Base-by-base conservation (phyloP, 1,139 yeast genomes). In the Pichia sp. region DNA sequence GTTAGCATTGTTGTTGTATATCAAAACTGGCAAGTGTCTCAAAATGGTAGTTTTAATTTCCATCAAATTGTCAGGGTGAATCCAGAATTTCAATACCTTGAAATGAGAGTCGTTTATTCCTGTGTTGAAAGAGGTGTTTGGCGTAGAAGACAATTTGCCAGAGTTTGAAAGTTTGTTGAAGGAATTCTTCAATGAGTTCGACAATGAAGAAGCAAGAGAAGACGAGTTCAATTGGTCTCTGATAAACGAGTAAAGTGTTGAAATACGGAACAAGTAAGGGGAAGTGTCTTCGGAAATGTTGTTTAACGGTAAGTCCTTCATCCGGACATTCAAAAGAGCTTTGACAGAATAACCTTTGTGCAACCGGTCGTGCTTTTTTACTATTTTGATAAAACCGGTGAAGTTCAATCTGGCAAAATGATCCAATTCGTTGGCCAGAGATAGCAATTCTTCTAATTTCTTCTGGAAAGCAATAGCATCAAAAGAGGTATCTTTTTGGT, bases 51-150 rank as follows among this genome's bases (percentile, higher is more conserved):
- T 89, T 72, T 93, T 93, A 53, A 90, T 96, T 70, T 93, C 98
- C 96, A 91, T 91, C 66, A 91, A 74, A 67, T 93, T 90, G 64
- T 93, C 99, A 16, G 93, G 93, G 66, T 93, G 98, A 48, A 93
- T 78, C 99, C 99, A 93, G 70, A 91, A 91, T 71, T 89, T 89
- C 70, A 85, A 84, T 25, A 89, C 83, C 62, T 87, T 88, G 68
- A 75, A 87, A 47, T 62, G 63, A 9, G 83, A 84, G 40, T 79
- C 75, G 53, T 76, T 76, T 8, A 50, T 46, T 37, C 45, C 47
- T 22, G 53, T 50, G 19, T 46, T 51, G 13, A 49, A 62, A 12
- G 65, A 63, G 39, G 66, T 63, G 49, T 62, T 62, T 45, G 68
- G 68, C 37, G 71, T 64, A n/a, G 70, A 56, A 3, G 69, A 65